phyloP scores from a whole-genome alignment of 345 rosid species.

The Citrus glauca region DNA sequence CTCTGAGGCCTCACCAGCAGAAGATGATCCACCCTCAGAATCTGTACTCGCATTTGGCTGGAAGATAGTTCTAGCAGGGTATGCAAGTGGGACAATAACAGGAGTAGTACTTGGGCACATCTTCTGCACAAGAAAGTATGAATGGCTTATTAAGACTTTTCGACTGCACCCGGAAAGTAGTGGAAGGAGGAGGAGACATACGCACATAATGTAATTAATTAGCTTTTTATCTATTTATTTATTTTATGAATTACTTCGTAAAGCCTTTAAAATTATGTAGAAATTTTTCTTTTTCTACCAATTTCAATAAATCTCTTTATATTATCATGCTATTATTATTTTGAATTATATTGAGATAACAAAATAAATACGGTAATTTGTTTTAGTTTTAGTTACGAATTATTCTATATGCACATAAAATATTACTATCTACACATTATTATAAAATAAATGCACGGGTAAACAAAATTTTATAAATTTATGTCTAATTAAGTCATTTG shows the following conservation, averaged over 20 bases:
- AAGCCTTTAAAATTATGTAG: too few relatives aligned
- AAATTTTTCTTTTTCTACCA: neutral
- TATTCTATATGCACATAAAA: too few relatives aligned
- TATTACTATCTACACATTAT: too few relatives aligned
- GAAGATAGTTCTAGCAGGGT: neutral
- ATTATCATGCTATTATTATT: neutral
- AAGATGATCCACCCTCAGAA: neutral
- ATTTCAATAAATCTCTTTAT: neutral
- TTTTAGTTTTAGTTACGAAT: too few relatives aligned
- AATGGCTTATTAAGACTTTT: neutral
- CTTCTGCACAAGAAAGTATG: neutral
- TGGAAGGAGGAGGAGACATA: too few relatives aligned
- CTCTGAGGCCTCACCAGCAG: neutral
- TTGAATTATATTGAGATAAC: too few relatives aligned
- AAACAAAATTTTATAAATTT: too few relatives aligned
- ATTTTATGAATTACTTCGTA: neutral
- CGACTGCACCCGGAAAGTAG: neutral
- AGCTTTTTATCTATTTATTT: neutral
- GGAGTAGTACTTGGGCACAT: constrained; percentile 5
- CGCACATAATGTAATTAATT: neutral
- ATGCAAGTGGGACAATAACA: neutral
- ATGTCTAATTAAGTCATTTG: too few relatives aligned
- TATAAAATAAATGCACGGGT: too few relatives aligned
- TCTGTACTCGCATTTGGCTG: neutral
- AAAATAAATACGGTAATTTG: too few relatives aligned